These are phyloP conservation scores for Botrytis sinoallii DNA, from an alignment of 2,329 filamentous ascomycete genomes.

Conservation along the genomic window DNA sequence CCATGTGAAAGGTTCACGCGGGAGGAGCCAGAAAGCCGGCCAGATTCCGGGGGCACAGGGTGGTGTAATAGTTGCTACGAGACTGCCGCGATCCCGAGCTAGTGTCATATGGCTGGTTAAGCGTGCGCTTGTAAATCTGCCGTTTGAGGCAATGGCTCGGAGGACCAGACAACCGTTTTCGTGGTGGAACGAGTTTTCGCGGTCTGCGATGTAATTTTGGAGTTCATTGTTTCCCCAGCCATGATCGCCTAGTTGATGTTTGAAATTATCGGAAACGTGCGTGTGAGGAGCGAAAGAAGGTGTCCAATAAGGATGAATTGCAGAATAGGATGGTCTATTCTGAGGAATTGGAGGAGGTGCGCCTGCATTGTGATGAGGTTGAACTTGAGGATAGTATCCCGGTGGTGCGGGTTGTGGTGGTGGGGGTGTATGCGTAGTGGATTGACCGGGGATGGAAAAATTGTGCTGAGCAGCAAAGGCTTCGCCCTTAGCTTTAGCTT, in stretches of 20 bases:
- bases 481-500: conserved; percentile 30
- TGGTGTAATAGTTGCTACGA: conserved; percentile 50
- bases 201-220: conserved; percentile 52
- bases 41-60: conserved; percentile 56
- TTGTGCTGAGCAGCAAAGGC: conserved; percentile 26
- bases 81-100: conserved; percentile 48
- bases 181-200: conserved; percentile 53
- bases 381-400: conserved; percentile 6
- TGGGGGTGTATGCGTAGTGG: conserved; percentile 8
- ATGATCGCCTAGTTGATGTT: conserved; percentile 53
- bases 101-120: conserved; percentile 53
- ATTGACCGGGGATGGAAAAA: conserved; percentile 16
- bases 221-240: conserved; percentile 62
- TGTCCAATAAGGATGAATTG: conserved; percentile 47
- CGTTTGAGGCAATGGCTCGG: conserved; percentile 46
- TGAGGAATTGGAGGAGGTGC: conserved; percentile 17
- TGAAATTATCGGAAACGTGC: conserved; percentile 51
- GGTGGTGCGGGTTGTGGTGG: conserved; percentile 16
- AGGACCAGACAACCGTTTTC: conserved; percentile 51
- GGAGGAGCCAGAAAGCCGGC: conserved; percentile 61
- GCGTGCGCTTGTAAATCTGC: conserved; percentile 53
- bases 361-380: conserved; percentile 2
- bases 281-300: conserved; percentile 48
- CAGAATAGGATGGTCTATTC: conserved; percentile 17
- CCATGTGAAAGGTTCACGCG: conserved; percentile 56